These are phyloP conservation scores for Sclerospora graminicola DNA, from an alignment of 352 stramenopile genomes.

Conservation along the genomic window DNA sequence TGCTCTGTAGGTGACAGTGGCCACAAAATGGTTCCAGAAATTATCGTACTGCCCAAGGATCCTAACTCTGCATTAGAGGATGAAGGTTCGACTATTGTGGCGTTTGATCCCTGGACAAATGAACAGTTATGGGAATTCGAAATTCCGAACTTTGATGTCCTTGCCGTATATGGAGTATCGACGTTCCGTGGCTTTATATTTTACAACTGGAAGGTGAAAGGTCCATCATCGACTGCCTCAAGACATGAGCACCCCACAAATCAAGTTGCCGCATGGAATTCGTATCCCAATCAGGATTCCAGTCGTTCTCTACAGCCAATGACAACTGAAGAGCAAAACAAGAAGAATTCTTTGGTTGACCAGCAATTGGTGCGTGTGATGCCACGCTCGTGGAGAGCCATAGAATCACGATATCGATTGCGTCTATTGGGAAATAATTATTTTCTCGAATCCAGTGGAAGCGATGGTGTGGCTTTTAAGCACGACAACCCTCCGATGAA, in stretches of 20 bases:
- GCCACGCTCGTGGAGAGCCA: constrained; percentile 21
- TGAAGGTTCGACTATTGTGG: constrained; percentile 58
- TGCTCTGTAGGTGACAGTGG: constrained; percentile 27
- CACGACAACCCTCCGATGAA: constrained; percentile 4
- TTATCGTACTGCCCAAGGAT: constrained; percentile 54
- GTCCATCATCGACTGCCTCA: constrained; percentile 39
- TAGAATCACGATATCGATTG: constrained; percentile 39
- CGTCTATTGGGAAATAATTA: constrained; percentile 49
- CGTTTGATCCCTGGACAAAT: constrained; percentile 60
- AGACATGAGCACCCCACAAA: background rate
- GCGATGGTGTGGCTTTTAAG: constrained; percentile 13
- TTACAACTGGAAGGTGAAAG: constrained; percentile 63
- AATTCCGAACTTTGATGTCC: constrained; percentile 54
- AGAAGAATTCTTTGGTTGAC: background rate
- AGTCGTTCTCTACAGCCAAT: background rate
- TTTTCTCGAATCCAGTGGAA: constrained; percentile 40
- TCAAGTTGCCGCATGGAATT: constrained; percentile 1
- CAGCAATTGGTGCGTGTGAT: constrained; percentile 21
- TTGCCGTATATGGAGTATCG: constrained; percentile 60
- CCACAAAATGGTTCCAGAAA: constrained; percentile 28
- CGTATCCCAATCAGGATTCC: constrained; percentile 1
- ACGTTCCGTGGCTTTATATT: constrained; percentile 40
- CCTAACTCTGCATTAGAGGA: constrained; percentile 32
- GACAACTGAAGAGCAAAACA: background rate
- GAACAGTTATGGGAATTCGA: constrained; percentile 69